Evolutionary conservation across 2,329 filamentous ascomycete genomes (phyloP), one percentile per base, ranked within the genome.

Genomic region (Knufia fluminis): DNA sequence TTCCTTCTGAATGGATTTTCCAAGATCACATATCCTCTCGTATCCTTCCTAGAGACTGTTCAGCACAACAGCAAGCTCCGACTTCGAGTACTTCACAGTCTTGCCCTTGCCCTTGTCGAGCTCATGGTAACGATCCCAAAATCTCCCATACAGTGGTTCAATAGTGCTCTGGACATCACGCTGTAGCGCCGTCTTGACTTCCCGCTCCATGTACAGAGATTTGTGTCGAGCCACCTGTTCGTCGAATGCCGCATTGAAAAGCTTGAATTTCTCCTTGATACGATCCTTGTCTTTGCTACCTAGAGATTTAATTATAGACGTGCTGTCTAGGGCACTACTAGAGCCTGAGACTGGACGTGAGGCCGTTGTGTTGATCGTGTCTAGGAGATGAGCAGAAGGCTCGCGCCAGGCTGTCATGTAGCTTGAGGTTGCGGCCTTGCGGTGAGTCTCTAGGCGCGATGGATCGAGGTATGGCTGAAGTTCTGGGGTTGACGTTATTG

Each of bases 41-140:
- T 23, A 16, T 47, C 40, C 36, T 16, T 10, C 28, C 51, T 58
- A 59, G 57, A 77, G 63, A 44, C 68, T 64, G 20, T 74, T 70
- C 60, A 83, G 63, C 52, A 76, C 69, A 19, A 79, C 78, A 41
- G 85, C 80, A 60, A 98, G 83, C 42, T 81, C 79, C 35, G 75
- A 75, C 73, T 96, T 96, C 71, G 96, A 90, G 65, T 95, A 97
- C 71, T 94, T 96, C 65, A 94, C 89, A 68, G 97, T 94, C 68
- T 98, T 98, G 59, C 91, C 91, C 70, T 90, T 94, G 52, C 92
- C 92, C 72, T 95, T 96, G 69, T 97, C 91, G 56, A 97, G 82
- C 68, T 97, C 92, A 65, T 96, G 90, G 65, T 98, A 98, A 23
- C 91, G 79, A 68, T 97, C 92, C 82, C 88, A 97, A 69, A 98